Evolutionary conservation across 306 rosid species (phyloP).

Genomic region (Echinosophora koreensis): DNA sequence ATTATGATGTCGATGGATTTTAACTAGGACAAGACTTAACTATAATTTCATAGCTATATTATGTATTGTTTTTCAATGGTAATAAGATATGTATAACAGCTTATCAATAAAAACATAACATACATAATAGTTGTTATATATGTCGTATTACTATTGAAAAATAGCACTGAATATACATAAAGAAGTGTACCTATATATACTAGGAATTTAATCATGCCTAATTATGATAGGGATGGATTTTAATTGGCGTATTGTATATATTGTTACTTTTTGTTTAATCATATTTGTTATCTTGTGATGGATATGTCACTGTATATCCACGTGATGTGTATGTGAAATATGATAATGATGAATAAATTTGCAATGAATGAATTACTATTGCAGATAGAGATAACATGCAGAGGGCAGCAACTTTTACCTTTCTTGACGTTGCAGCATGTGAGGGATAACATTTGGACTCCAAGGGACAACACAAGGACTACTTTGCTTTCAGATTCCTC

Average conservation of each 20-base stretch:
- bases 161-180: too few relatives aligned
- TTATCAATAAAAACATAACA: too few relatives aligned
- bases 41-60: too few relatives aligned
- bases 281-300: slow-evolving; percentile 19
- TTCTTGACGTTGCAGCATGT: slow-evolving; percentile 94
- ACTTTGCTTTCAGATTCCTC: slow-evolving; percentile 81
- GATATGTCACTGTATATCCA: slow-evolving; percentile 22
- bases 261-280: background rate
- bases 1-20: too few relatives aligned
- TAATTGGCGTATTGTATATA: background rate
- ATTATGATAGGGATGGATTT: slow-evolving; percentile 16
- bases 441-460: slow-evolving; percentile 89
- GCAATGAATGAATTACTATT: slow-evolving; percentile 44
- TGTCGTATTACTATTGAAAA: too few relatives aligned
- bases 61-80: too few relatives aligned
- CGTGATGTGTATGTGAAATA: slow-evolving; percentile 31
- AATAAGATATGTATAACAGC: too few relatives aligned
- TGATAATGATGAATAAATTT: slow-evolving; percentile 25
- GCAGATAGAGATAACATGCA: slow-evolving; percentile 97
- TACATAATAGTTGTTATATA: too few relatives aligned
- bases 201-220: slow-evolving; percentile 38
- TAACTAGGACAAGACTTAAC: too few relatives aligned
- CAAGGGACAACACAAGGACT: slow-evolving; percentile 56
- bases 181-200: background rate
- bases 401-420: slow-evolving; percentile 83